A percentile compares a stretch with the other conserved stretches of the same genome.
Conservation (phyloP, 495 filamentous ascomycete species). For the Hypoxylon cercidicola region DNA sequence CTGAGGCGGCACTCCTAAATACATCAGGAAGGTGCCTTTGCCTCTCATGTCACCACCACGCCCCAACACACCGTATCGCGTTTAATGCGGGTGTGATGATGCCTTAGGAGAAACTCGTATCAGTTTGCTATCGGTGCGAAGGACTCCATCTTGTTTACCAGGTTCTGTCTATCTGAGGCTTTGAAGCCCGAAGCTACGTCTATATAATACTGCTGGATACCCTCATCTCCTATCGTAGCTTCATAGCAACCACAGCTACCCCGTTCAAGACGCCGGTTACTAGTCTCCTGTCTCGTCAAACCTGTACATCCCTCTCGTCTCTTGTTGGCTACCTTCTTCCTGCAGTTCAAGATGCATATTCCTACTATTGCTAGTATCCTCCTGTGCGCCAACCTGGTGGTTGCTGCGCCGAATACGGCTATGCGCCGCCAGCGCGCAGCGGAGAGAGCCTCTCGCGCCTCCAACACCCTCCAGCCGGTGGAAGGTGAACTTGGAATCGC, state of each 20-base stretch:
- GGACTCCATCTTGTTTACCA: constrained; percentile 12
- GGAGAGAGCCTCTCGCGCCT: constrained; percentile 28
- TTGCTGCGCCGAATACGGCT: constrained; percentile 31
- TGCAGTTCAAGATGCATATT: constrained; percentile 37
- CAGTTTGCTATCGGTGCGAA: constrained; percentile 5
- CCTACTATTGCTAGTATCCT: constrained; percentile 24
- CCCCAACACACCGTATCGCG: constrained; percentile 23
- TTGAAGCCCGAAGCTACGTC: not conserved
- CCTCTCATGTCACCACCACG: constrained; percentile 32
- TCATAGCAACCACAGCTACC: constrained; percentile 17
- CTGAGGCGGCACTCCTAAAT: constrained; percentile 26
- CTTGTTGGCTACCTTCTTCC: not conserved
- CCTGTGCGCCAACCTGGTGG: constrained; percentile 33
- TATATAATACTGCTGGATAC: constrained; percentile 31
- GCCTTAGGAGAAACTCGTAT: constrained; percentile 16
- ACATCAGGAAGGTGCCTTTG: constrained; percentile 39
- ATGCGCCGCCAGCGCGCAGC: constrained; percentile 26
- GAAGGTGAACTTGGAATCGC: constrained; percentile 19
- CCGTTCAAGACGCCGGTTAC: not conserved
- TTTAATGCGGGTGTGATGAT: constrained; percentile 9
- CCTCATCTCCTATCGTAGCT: constrained; percentile 15
- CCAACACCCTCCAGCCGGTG: constrained; percentile 30
- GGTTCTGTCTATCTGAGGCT: constrained; percentile 2
- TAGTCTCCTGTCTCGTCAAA: not conserved
- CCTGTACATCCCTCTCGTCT: not conserved